Percentiles rank a stretch among this genome's conserved stretches.
phyloP scores from a whole-genome alignment of 306 rosid species.

The Geum urbanum region DNA sequence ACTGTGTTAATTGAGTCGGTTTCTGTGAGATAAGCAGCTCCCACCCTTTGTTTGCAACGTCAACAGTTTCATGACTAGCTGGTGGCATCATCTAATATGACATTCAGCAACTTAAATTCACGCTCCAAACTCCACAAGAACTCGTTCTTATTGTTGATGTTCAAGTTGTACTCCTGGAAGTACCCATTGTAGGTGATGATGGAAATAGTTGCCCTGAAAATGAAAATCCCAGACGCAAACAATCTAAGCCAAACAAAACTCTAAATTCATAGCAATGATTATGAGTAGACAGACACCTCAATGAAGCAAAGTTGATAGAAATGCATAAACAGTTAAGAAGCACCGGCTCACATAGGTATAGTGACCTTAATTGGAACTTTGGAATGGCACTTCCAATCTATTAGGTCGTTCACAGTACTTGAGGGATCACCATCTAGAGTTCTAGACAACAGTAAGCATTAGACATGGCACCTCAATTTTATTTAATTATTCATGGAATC shows the following conservation, averaged over 20 bases:
- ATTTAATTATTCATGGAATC: conserved; percentile 1
- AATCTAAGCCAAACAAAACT: conserved; percentile 11
- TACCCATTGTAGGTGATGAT: conserved; percentile 65
- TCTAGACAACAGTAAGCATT: not conserved
- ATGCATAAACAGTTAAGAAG: not conserved
- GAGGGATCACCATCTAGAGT: not conserved
- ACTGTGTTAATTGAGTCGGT: not conserved
- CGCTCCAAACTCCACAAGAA: conserved; percentile 62
- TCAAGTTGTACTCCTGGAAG: conserved; percentile 70
- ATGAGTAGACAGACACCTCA: not conserved
- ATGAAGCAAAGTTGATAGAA: not conserved
- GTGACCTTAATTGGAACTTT: not conserved
- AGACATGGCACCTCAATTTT: not conserved
- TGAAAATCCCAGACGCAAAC: conserved; percentile 20
- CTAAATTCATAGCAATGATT: not conserved
- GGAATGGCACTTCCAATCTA: not conserved
- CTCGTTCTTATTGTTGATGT: conserved; percentile 51
- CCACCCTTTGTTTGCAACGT: not conserved
- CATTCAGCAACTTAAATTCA: conserved; percentile 59
- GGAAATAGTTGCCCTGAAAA: conserved; percentile 61
- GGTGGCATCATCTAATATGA: conserved; percentile 33
- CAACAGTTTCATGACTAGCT: conserved; percentile 27
- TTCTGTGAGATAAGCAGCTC: not conserved
- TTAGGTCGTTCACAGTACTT: not conserved
- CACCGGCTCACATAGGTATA: not conserved